These are phyloP conservation scores for Grosmannia huntii DNA, from an alignment of 2,329 filamentous ascomycete species.

Conservation along the genomic window DNA sequence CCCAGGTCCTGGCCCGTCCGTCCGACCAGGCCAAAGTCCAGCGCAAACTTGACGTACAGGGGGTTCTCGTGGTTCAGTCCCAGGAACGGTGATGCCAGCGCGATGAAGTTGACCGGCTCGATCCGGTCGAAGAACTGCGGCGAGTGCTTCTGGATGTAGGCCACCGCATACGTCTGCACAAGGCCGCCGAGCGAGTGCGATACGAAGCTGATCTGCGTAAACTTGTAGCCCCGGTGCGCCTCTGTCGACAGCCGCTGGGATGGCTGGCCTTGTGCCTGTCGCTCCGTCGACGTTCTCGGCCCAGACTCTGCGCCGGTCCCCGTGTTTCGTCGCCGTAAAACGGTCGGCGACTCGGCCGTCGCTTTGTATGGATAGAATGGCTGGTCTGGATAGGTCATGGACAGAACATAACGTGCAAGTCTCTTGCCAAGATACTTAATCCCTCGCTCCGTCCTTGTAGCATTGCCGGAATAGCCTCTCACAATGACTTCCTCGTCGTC, in stretches of 20 bases:
- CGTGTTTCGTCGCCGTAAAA: background rate
- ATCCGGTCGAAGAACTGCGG: conserved; percentile 81
- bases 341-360: conserved; percentile 24
- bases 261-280: conserved; percentile 13
- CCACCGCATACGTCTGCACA: conserved; percentile 86
- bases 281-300: background rate
- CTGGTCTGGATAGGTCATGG: conserved; percentile 88
- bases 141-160: conserved; percentile 93
- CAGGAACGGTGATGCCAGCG: conserved; percentile 75
- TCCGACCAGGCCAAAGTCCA: conserved; percentile 94
- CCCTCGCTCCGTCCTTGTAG: conserved; percentile 79
- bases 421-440: conserved; percentile 96
- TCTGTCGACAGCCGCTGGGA: conserved; percentile 25
- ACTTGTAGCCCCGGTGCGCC: conserved; percentile 52
- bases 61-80: conserved; percentile 96
- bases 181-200: conserved; percentile 84
- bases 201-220: conserved; percentile 91
- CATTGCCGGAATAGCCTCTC: conserved; percentile 79
- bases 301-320: background rate
- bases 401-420: conserved; percentile 78
- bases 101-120: conserved; percentile 79
- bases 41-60: conserved; percentile 88
- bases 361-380: conserved; percentile 61
- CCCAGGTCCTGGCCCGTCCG: conserved; percentile 91
- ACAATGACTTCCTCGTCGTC: conserved; percentile 81